A percentile compares a stretch with the other conserved stretches of the same genome.
Conservation (phyloP, 2,329 filamentous ascomycete genomes). For the Stagonosporopsis cucurbitacearum region DNA sequence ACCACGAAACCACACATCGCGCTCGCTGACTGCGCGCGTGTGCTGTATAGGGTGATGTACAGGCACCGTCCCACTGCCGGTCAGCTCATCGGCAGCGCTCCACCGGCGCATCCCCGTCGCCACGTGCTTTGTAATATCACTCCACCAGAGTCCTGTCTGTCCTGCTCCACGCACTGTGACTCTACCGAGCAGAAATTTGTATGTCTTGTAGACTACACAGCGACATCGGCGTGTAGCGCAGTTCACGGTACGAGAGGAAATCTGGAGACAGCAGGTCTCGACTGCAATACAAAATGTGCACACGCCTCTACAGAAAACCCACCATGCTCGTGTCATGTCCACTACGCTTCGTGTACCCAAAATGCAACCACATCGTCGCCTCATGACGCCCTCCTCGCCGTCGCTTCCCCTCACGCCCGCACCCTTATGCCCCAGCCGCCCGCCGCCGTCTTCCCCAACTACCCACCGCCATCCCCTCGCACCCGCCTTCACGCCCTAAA, state of each 20-base stretch:
- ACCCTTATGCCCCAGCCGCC: not conserved
- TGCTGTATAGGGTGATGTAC: slow-evolving; percentile 8
- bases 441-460: slow-evolving; percentile 4
- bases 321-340: slow-evolving; percentile 15
- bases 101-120: slow-evolving; percentile 9
- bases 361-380: not conserved
- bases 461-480: slow-evolving; percentile 6
- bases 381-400: not conserved
- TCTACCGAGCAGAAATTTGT: slow-evolving; percentile 4
- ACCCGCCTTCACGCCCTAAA: not conserved
- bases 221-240: slow-evolving; percentile 16
- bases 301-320: slow-evolving; percentile 15
- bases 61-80: slow-evolving; percentile 7
- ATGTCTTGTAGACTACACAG: slow-evolving; percentile 11
- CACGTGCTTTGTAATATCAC: slow-evolving; percentile 18
- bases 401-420: not conserved
- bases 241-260: slow-evolving; percentile 6
- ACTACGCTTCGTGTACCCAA: not conserved
- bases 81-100: slow-evolving; percentile 10
- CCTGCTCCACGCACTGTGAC: not conserved
- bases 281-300: slow-evolving; percentile 6
- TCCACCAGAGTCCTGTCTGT: slow-evolving; percentile 4
- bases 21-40: not conserved
- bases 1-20: slow-evolving; percentile 12
- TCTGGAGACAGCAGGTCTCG: slow-evolving; percentile 13